Conservation (phyloP, 2,329 filamentous ascomycete genomes). For the Penicillium sclerotigenum region DNA sequence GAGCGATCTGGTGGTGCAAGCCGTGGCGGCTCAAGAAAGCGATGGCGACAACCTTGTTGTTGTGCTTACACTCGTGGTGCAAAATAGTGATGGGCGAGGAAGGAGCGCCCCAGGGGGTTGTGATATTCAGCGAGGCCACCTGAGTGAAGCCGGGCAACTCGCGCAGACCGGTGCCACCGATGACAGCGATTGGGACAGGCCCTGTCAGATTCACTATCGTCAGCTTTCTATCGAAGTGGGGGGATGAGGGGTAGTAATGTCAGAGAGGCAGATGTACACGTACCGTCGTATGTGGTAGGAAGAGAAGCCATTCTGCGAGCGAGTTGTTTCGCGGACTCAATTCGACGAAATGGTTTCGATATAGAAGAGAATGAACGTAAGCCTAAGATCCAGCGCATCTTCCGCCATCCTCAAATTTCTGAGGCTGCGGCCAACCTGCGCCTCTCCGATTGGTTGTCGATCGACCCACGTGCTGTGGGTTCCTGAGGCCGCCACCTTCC, state of each 20-base stretch:
- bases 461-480: slow-evolving; percentile 23
- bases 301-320: slow-evolving; percentile 51
- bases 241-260: slow-evolving; percentile 5
- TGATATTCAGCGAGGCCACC: slow-evolving; percentile 70
- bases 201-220: slow-evolving; percentile 26
- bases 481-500: slow-evolving; percentile 22
- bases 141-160: slow-evolving; percentile 83
- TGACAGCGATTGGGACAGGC: slow-evolving; percentile 78
- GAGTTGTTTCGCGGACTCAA: slow-evolving; percentile 35
- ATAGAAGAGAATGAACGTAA: slow-evolving; percentile 25
- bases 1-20: slow-evolving; percentile 79
- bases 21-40: slow-evolving; percentile 96
- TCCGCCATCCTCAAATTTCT: slow-evolving; percentile 22
- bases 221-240: slow-evolving; percentile 16
- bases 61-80: slow-evolving; percentile 73
- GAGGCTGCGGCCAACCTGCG: slow-evolving; percentile 3
- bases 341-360: slow-evolving; percentile 28
- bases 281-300: slow-evolving; percentile 59
- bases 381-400: slow-evolving; percentile 16
- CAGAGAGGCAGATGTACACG: slow-evolving; percentile 22
- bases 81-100: slow-evolving; percentile 79
- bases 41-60: slow-evolving; percentile 59
- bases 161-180: slow-evolving; percentile 89
- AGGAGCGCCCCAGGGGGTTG: slow-evolving; percentile 85
- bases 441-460: slow-evolving; percentile 23